A percentile compares a stretch with the other conserved stretches of the same genome.
Evolutionary conservation across 495 filamentous ascomycete genomes (phyloP).

Genomic region (Aspergillus coremiiformis): DNA sequence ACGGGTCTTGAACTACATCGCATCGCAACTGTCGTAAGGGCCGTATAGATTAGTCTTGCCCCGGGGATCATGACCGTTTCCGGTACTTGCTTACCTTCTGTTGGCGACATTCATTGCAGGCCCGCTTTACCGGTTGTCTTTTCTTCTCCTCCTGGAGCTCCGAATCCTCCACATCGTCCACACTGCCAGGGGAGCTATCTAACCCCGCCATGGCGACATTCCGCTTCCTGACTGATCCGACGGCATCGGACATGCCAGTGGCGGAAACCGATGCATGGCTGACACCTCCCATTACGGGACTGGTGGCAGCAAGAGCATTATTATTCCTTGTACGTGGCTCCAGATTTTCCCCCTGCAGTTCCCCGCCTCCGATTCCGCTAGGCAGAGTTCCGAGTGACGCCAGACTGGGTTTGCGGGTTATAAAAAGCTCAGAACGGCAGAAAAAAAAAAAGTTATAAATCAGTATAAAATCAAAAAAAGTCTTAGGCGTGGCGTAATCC

Average conservation of each 20-base stretch:
- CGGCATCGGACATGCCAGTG: conserved; percentile 25
- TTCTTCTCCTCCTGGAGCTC: conserved; percentile 53
- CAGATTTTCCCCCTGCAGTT: conserved; percentile 25
- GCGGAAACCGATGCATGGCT: conserved; percentile 31
- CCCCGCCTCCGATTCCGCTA: conserved; percentile 32
- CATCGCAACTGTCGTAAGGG: conserved; percentile 64
- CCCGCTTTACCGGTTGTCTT: conserved; percentile 72
- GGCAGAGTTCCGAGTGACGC: conserved; percentile 31
- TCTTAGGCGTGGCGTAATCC: not conserved
- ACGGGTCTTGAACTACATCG: conserved; percentile 83
- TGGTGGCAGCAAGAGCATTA: conserved; percentile 37
- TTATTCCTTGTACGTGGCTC: conserved; percentile 26
- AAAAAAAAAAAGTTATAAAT: not conserved
- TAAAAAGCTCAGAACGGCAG: not conserved
- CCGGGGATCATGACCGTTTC: not conserved
- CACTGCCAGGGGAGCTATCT: conserved; percentile 65
- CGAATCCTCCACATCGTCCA: conserved; percentile 56
- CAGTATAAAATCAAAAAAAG: not conserved
- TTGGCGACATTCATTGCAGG: conserved; percentile 92
- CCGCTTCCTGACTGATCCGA: conserved; percentile 37
- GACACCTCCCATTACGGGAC: conserved; percentile 39
- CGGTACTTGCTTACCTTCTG: conserved; percentile 64
- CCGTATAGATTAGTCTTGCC: not conserved
- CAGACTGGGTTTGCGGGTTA: conserved; percentile 31
- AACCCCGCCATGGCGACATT: conserved; percentile 41